Conservation (phyloP, 2,329 filamentous ascomycete genomes). For the Claviceps arundinis region DNA sequence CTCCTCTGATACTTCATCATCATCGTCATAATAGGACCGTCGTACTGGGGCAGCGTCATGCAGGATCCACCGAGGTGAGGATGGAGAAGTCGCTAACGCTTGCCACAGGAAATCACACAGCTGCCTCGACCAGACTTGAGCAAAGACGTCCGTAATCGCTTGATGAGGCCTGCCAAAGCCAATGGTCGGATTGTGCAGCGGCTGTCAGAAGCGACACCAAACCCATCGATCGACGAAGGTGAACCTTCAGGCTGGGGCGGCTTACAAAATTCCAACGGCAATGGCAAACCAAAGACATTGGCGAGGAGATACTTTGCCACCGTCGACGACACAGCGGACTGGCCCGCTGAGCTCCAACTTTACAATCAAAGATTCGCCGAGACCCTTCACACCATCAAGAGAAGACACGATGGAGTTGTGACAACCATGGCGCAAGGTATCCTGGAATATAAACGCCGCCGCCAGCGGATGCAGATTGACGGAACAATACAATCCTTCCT, state of each 20-base stretch:
- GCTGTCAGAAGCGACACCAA: conserved; percentile 71
- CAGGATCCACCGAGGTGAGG: background rate
- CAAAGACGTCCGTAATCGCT: conserved; percentile 61
- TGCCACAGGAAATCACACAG: conserved; percentile 73
- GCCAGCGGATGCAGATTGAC: conserved; percentile 96
- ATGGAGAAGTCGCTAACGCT: conserved; percentile 1
- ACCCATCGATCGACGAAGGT: conserved; percentile 76
- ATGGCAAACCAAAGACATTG: conserved; percentile 35
- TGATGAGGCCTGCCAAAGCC: conserved; percentile 53
- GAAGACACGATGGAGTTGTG: conserved; percentile 90
- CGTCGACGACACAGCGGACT: conserved; percentile 75
- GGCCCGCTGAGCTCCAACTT: conserved; percentile 86
- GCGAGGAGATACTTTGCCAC: conserved; percentile 69
- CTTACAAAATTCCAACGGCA: conserved; percentile 28
- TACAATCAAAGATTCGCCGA: conserved; percentile 89
- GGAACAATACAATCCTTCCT: conserved; percentile 94
- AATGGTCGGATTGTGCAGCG: conserved; percentile 52
- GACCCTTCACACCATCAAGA: conserved; percentile 85
- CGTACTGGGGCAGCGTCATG: background rate
- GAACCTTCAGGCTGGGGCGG: conserved; percentile 55
- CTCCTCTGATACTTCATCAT: background rate
- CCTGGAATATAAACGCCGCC: conserved; percentile 90
- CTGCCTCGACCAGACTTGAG: conserved; percentile 66
- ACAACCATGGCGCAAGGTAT: conserved; percentile 98
- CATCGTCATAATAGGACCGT: background rate